These are phyloP conservation scores for Mortierella sp. DNA, from an alignment of 371 early-diverging fungal genomes.

Conservation along the genomic window DNA sequence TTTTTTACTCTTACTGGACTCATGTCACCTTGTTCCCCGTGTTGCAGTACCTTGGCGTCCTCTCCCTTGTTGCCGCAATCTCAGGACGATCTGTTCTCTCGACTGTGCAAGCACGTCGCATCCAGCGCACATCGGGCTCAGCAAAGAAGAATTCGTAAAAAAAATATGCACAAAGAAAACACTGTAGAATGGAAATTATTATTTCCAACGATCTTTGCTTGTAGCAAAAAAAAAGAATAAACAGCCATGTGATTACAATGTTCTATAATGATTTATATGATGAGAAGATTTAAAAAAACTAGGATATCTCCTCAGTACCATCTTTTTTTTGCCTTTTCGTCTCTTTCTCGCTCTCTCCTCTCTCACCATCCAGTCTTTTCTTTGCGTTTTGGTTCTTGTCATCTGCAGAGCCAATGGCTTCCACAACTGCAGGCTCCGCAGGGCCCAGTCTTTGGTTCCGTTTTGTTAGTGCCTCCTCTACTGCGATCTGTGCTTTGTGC, in stretches of 20 bases:
- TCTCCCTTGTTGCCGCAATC: constrained; percentile 66
- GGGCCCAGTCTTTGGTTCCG: constrained; percentile 43
- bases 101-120: constrained; percentile 59
- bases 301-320: neutral
- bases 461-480: constrained; percentile 36
- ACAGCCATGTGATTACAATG: neutral
- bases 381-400: neutral
- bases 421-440: constrained; percentile 29
- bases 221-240: neutral
- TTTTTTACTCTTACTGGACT: constrained; percentile 81
- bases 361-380: constrained; percentile 2
- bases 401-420: constrained; percentile 17
- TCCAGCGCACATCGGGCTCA: constrained; percentile 35
- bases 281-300: neutral
- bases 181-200: neutral
- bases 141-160: constrained; percentile 36
- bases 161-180: neutral
- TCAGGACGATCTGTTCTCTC: constrained; percentile 73
- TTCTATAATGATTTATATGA: neutral
- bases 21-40: constrained; percentile 78
- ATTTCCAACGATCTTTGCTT: neutral
- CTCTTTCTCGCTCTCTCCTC: neutral
- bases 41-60: constrained; percentile 69
- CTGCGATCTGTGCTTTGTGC: constrained; percentile 33
- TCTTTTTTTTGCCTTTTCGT: constrained; percentile 12